These are phyloP conservation scores for Aspergillus ellipticus DNA, from an alignment of 495 filamentous ascomycete genomes.

Conservation along the genomic window DNA sequence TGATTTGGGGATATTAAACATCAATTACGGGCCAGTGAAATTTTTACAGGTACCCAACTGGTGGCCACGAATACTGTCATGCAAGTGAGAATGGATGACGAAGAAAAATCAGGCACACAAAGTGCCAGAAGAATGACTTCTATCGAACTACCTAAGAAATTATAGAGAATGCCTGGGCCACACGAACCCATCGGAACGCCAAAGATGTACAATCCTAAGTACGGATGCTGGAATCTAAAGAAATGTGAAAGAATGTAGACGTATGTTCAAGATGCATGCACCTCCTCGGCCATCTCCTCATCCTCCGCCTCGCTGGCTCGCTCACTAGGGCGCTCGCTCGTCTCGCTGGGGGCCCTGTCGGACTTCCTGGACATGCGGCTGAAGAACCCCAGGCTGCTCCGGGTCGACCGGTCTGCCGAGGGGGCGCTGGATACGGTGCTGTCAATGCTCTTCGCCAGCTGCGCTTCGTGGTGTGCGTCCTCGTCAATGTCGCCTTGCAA, in stretches of 20 bases:
- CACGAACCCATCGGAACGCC: not conserved
- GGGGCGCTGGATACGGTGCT: constrained; percentile 41
- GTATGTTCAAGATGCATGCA: constrained; percentile 3
- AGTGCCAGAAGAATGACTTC: not conserved
- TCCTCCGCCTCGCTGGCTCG: constrained; percentile 46
- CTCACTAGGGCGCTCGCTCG: constrained; percentile 46
- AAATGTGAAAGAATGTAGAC: not conserved
- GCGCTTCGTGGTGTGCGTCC: constrained; percentile 40
- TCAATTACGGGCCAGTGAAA: not conserved
- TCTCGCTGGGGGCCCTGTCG: constrained; percentile 43
- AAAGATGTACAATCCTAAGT: not conserved
- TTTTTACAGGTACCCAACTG: not conserved
- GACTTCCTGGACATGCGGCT: constrained; percentile 48
- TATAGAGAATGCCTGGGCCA: not conserved
- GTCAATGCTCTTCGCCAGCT: constrained; percentile 47
- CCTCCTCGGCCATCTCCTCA: constrained; percentile 37
- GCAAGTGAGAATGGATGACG: not conserved
- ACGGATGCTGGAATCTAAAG: not conserved
- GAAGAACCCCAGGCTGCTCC: constrained; percentile 48
- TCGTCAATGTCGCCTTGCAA: constrained; percentile 49
- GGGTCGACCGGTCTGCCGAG: constrained; percentile 42
- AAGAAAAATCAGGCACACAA: not conserved
- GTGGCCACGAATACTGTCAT: not conserved
- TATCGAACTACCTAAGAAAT: not conserved
- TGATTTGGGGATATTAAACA: too few species aligned